Base-by-base conservation (phyloP, 164 flowering plant species). In the Vitis labrusca region DNA sequence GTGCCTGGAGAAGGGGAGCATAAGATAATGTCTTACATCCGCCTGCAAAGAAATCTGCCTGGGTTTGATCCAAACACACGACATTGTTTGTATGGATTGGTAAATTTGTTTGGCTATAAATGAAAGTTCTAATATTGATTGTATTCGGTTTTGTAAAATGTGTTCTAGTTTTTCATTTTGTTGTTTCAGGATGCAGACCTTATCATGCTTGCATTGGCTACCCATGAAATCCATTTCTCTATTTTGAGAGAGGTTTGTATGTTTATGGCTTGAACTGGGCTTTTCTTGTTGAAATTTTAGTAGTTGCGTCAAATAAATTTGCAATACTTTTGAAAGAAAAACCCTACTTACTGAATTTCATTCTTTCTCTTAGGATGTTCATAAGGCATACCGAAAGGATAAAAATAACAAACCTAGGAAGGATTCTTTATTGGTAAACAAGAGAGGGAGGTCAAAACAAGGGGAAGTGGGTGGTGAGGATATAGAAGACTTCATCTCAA, bases 1-100 rank as follows among this genome's bases (percentile, higher is more conserved):
- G 91, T 85, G 11, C 89, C 87, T 48, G 94, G 94, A 50, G 94
- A 89, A 73, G 94, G 91, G 37, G 91, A 87, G 69, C 91, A 89
- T 73, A 89, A 89, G 70, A 83, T 87, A 44, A 83, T 89, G 87
- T 79, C 88, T 48, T 87, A 79, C 72, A 83, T 87, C 29, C 83
- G 87, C 17, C 50, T 75, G 63, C 90, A 87, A 66, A 76, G 89
- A 16, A 82, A 78, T 67, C 70, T 84, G 19, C 88, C 88, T 0
- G 91, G 86, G 9, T 85, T 65, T 78, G 80, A 90, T 78, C 89
- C 89, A 30, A 88, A 88, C 65, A 88, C 89, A 12, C 72, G 89
- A 3, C 95, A 90, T 70, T 90, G 92, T 71, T 57, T 90, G 64
- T 85, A 86, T 83, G 95, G 92, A 10, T 68, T 85, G 91, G 93